These are phyloP conservation scores for Pleomassaria siparia DNA, from an alignment of 2,329 filamentous ascomycete species.

Conservation along the genomic window DNA sequence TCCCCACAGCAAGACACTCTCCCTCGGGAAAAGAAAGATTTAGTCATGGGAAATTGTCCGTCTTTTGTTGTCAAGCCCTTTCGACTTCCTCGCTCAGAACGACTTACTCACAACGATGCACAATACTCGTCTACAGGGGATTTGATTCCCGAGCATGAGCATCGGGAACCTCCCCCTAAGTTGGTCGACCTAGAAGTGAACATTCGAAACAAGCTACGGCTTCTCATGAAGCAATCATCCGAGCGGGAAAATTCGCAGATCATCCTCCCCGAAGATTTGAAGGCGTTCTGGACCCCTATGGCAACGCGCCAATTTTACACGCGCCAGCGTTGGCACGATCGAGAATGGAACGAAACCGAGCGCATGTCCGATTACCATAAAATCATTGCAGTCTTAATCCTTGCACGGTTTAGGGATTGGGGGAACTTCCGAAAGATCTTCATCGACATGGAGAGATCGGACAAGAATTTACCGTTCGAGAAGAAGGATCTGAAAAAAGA, in stretches of 20 bases:
- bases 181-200: background rate
- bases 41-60: background rate
- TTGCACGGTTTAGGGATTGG: constrained; percentile 3
- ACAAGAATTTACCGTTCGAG: constrained; percentile 2
- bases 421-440: constrained; percentile 6
- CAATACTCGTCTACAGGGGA: background rate
- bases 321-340: constrained; percentile 2
- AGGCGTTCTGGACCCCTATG: background rate
- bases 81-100: background rate
- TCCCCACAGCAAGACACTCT: background rate
- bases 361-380: background rate
- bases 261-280: background rate
- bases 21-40: background rate
- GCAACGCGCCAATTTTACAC: constrained; percentile 2
- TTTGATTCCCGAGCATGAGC: background rate
- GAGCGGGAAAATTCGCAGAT: background rate
- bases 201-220: background rate
- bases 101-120: background rate
- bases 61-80: background rate
- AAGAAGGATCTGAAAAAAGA: background rate
- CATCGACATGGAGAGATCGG: background rate
- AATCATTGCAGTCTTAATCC: constrained; percentile 6
- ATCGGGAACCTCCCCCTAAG: background rate
- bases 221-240: background rate
- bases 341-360: background rate